These are phyloP conservation scores for Peniophora sp. DNA, from an alignment of 1,284 basidiomycete species.

Conservation along the genomic window DNA sequence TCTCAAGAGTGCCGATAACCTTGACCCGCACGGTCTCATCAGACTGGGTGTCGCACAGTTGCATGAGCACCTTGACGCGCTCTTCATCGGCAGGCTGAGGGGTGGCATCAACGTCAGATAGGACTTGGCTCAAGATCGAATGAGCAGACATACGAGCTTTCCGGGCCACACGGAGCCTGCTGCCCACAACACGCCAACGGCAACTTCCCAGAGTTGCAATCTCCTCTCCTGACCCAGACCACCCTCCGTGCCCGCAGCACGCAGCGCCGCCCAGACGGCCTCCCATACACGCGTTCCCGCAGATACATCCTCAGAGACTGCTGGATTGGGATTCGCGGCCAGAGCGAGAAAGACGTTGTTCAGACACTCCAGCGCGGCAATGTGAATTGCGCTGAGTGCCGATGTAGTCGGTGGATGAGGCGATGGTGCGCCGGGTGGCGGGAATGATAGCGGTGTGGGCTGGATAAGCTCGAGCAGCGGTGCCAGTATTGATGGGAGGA, in stretches of 20 bases:
- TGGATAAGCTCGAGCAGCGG: conserved; percentile 63
- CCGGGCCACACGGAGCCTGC: conserved; percentile 65
- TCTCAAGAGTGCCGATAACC: conserved; percentile 77
- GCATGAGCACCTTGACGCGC: conserved; percentile 61
- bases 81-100: conserved; percentile 45
- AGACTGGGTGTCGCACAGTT: conserved; percentile 47
- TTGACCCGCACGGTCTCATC: conserved; percentile 60
- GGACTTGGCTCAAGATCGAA: background rate
- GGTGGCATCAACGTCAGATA: background rate
- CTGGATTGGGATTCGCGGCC: conserved; percentile 34
- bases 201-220: conserved; percentile 63
- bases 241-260: conserved; percentile 49
- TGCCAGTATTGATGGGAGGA: conserved; percentile 41
- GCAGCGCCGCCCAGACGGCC: conserved; percentile 48
- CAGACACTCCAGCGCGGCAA: conserved; percentile 82
- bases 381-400: conserved; percentile 71
- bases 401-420: conserved; percentile 82
- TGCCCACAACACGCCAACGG: conserved; percentile 76
- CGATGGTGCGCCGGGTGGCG: conserved; percentile 60
- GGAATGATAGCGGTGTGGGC: conserved; percentile 74
- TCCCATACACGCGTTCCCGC: conserved; percentile 53
- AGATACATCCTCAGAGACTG: conserved; percentile 35
- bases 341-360: conserved; percentile 86
- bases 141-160: conserved; percentile 35
- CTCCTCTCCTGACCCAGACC: conserved; percentile 56